These are phyloP conservation scores for Colletotrichum sp. DNA, from an alignment of 2,329 filamentous ascomycete genomes.

Conservation along the genomic window DNA sequence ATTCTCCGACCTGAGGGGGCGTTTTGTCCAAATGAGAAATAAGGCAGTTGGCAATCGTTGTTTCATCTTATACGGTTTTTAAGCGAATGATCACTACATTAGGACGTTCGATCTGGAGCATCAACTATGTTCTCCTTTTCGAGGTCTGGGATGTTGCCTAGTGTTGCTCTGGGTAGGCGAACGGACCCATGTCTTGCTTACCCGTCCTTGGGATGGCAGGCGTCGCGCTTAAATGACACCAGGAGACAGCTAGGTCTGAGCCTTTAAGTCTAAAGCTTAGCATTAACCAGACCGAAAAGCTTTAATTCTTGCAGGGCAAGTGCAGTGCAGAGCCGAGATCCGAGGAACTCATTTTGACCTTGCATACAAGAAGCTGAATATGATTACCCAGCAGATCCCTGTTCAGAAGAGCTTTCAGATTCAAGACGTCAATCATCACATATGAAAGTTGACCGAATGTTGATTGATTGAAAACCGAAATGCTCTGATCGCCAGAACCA, in stretches of 20 bases:
- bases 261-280: neutral
- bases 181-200: neutral
- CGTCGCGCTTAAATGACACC: neutral
- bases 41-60: neutral
- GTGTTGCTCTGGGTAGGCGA: neutral
- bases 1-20: neutral
- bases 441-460: accelerated
- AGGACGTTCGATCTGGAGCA: neutral
- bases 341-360: neutral
- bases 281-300: neutral
- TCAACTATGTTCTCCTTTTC: neutral
- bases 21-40: neutral
- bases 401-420: neutral
- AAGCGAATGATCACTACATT: neutral
- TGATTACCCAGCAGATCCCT: neutral
- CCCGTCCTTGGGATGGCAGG: neutral
- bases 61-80: neutral
- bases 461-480: neutral
- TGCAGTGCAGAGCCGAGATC: neutral
- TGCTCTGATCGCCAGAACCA: neutral
- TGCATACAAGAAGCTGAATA: neutral
- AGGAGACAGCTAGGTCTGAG: neutral
- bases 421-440: neutral
- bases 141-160: neutral
- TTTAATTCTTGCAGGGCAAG: neutral